These are phyloP conservation scores for Ophiostoma sp. DNA, from an alignment of 2,329 filamentous ascomycete genomes.

Conservation along the genomic window DNA sequence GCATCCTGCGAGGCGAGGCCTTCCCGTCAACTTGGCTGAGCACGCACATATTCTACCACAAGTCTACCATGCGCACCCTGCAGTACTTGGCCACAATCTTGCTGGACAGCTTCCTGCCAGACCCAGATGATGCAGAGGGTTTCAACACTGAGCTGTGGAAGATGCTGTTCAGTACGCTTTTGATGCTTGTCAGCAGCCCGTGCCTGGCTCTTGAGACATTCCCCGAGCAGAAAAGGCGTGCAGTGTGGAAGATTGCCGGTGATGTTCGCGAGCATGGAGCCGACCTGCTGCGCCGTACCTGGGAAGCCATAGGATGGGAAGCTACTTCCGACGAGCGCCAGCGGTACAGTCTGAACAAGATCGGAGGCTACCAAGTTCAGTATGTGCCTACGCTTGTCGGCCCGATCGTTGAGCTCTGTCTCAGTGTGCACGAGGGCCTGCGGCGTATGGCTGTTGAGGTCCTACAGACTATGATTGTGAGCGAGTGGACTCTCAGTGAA, in stretches of 20 bases:
- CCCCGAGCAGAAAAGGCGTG: constrained; percentile 89
- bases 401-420: constrained; percentile 85
- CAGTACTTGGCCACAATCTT: constrained; percentile 76
- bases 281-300: constrained; percentile 74
- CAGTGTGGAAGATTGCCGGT: constrained; percentile 98
- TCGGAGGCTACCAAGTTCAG: constrained; percentile 97
- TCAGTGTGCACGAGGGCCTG: constrained; percentile 90
- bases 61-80: constrained; percentile 78
- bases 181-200: constrained; percentile 84
- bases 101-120: constrained; percentile 75
- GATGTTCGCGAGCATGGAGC: constrained; percentile 91
- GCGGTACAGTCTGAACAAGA: constrained; percentile 71
- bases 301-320: constrained; percentile 97
- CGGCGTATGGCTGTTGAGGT: constrained; percentile 87
- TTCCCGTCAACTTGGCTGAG: constrained; percentile 90
- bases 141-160: constrained; percentile 96
- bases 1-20: constrained; percentile 80
- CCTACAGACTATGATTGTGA: constrained; percentile 95
- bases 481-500: constrained; percentile 93
- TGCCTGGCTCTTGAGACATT: constrained; percentile 90
- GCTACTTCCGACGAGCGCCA: constrained; percentile 71
- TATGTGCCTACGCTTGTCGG: constrained; percentile 90
- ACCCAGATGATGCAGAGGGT: constrained; percentile 82
- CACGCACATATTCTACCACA: constrained; percentile 87
- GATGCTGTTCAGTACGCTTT: constrained; percentile 79